phyloP scores from a whole-genome alignment of 2,329 filamentous ascomycete genomes.

The Trichophyton simii region DNA sequence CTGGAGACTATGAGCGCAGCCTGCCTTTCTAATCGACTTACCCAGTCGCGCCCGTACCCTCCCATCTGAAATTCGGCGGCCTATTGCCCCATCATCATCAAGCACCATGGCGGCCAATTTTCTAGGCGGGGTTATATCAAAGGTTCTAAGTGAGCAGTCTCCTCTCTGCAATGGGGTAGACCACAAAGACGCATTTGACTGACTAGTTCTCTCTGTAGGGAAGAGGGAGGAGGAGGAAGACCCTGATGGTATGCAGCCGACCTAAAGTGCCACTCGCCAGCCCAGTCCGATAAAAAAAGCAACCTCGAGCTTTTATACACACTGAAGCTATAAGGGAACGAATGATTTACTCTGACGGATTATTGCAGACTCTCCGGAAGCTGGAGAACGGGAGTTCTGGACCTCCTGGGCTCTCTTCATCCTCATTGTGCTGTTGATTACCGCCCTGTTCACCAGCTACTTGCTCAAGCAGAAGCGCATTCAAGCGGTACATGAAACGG shows the following conservation, averaged over 20 bases:
- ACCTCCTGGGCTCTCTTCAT: conserved; percentile 97
- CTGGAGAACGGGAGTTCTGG: conserved; percentile 83
- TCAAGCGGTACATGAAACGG: conserved; percentile 93
- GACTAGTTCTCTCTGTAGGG: conserved; percentile 6
- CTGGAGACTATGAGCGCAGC: conserved; percentile 27
- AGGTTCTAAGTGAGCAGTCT: background rate
- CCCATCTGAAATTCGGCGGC: background rate
- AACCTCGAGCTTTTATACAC: background rate
- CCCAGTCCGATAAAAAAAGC: background rate
- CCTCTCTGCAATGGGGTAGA: background rate
- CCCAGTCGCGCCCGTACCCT: conserved; percentile 12
- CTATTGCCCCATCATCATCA: conserved; percentile 1
- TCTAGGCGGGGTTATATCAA: conserved; percentile 19
- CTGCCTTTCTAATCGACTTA: conserved; percentile 22
- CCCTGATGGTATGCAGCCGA: conserved; percentile 12
- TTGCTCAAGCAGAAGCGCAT: conserved; percentile 93
- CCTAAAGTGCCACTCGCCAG: background rate
- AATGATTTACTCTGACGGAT: background rate
- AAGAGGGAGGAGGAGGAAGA: conserved; percentile 14
- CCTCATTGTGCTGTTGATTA: conserved; percentile 82
- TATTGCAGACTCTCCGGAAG: conserved; percentile 52
- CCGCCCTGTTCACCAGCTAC: conserved; percentile 93
- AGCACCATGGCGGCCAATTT: conserved; percentile 27
- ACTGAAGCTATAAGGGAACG: background rate
- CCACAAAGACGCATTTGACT: background rate